Percentiles rank a stretch among this genome's conserved stretches.
Evolutionary conservation across 495 filamentous ascomycete genomes (phyloP).

Genomic region (Pseudoneurospora amorphoporcata): DNA sequence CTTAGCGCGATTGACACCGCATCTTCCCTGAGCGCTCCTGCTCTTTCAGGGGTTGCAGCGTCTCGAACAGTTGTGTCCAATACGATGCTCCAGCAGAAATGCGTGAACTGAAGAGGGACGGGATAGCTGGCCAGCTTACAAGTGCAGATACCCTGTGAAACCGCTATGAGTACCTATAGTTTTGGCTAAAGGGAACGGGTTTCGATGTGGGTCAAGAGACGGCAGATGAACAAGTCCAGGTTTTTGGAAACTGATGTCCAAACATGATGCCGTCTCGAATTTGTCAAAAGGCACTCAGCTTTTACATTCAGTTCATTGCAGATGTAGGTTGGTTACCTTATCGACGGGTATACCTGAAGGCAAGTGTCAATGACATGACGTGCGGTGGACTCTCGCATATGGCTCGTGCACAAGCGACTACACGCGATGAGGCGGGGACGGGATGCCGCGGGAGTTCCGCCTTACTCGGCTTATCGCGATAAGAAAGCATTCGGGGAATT

Average conservation of each 20-base stretch:
- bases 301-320: background rate
- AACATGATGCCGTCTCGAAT: background rate
- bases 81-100: background rate
- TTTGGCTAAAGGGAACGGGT: background rate
- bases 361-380: background rate
- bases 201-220: background rate
- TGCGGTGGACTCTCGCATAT: background rate
- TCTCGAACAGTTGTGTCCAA: background rate
- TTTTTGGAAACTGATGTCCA: background rate
- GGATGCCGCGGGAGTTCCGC: background rate
- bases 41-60: background rate
- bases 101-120: background rate
- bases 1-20: background rate
- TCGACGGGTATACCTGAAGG: background rate
- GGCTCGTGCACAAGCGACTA: conserved; percentile 1
- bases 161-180: background rate
- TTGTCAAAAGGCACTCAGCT: background rate
- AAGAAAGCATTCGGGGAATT: conserved; percentile 7
- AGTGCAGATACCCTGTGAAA: background rate
- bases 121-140: background rate
- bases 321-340: background rate
- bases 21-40: background rate
- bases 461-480: conserved; percentile 9
- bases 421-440: background rate
- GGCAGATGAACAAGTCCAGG: background rate